phyloP scores from a whole-genome alignment of 768 basidiomycete species.

The Podaxis sp. region DNA sequence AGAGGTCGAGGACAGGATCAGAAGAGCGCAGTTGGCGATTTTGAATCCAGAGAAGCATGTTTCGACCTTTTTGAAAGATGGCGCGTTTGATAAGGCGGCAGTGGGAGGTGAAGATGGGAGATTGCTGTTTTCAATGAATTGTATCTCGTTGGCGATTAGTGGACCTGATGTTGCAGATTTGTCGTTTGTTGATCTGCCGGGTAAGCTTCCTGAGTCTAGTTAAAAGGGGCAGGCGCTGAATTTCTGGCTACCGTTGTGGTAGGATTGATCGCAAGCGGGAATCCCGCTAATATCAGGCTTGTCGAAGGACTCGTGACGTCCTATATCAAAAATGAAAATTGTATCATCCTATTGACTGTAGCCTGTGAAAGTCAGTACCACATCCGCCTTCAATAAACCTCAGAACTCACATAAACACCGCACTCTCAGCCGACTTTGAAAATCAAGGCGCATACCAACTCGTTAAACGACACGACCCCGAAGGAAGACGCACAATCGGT shows the following conservation, averaged over 20 bases:
- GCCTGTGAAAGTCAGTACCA: slow-evolving; percentile 59
- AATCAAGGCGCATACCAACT: slow-evolving; percentile 75
- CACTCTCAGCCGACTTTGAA: slow-evolving; percentile 67
- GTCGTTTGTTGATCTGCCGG: slow-evolving; percentile 65
- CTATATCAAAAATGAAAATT: slow-evolving; percentile 62
- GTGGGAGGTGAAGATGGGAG: slow-evolving; percentile 9
- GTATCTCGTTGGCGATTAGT: slow-evolving; percentile 35
- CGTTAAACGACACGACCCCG: slow-evolving; percentile 56
- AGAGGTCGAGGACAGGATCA: slow-evolving; percentile 63
- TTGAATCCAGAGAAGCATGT: slow-evolving; percentile 47
- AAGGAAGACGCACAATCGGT: slow-evolving; percentile 73
- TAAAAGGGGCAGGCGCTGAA: no score
- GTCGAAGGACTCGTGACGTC: slow-evolving; percentile 55
- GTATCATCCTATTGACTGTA: slow-evolving; percentile 57
- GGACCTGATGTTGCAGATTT: slow-evolving; percentile 52
- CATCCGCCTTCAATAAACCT: neutral
- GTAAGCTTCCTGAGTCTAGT: slow-evolving; percentile 21
- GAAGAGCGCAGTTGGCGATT: slow-evolving; percentile 64
- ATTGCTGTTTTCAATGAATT: slow-evolving; percentile 52
- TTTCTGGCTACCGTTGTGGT: neutral
- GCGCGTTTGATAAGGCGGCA: slow-evolving; percentile 15
- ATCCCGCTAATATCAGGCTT: slow-evolving; percentile 55
- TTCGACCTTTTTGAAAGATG: slow-evolving; percentile 35
- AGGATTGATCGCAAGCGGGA: slow-evolving; percentile 61
- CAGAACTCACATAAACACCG: neutral